A percentile compares a stretch with the other conserved stretches of the same genome.
Conservation (phyloP, 495 filamentous ascomycete genomes). For the Neurospora sp. region DNA sequence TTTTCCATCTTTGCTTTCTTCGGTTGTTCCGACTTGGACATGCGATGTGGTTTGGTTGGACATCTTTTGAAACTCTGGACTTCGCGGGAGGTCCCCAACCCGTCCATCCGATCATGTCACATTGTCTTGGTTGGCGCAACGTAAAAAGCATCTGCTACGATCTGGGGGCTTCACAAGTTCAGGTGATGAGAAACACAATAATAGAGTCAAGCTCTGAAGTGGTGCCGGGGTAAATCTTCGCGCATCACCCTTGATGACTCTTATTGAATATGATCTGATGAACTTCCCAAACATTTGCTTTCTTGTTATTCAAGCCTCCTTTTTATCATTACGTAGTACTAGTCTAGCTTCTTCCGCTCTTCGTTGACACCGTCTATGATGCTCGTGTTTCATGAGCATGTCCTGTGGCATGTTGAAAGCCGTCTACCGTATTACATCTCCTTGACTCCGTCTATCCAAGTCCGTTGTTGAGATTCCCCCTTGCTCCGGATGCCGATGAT, state of each 20-base stretch:
- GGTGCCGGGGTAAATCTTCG: slow-evolving; percentile 39
- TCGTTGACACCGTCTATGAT: background rate
- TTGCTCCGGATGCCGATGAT: background rate
- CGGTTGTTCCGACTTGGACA: slow-evolving; percentile 18
- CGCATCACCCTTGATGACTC: slow-evolving; percentile 47
- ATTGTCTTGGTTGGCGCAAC: slow-evolving; percentile 15
- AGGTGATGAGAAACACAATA: slow-evolving; percentile 82
- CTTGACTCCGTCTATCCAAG: background rate
- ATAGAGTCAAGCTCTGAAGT: slow-evolving; percentile 99
- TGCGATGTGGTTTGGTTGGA: slow-evolving; percentile 1
- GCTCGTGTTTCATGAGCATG: background rate
- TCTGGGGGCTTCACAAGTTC: slow-evolving; percentile 49
- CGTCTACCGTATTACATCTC: background rate
- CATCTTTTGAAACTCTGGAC: slow-evolving; percentile 30
- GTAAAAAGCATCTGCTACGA: background rate
- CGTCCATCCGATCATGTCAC: slow-evolving; percentile 18
- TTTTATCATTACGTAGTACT: slow-evolving; percentile 3
- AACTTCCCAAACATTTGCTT: slow-evolving; percentile 34
- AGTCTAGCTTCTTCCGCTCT: background rate
- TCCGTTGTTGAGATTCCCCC: background rate
- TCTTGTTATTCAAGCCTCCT: slow-evolving; percentile 1
- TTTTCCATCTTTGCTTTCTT: slow-evolving; percentile 20
- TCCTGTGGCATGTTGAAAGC: slow-evolving; percentile 10
- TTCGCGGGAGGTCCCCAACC: slow-evolving; percentile 33
- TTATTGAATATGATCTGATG: slow-evolving; percentile 98